These are phyloP conservation scores for Monoraphidium neglectum DNA, from an alignment of 139 green algal genomes.

Conservation along the genomic window DNA sequence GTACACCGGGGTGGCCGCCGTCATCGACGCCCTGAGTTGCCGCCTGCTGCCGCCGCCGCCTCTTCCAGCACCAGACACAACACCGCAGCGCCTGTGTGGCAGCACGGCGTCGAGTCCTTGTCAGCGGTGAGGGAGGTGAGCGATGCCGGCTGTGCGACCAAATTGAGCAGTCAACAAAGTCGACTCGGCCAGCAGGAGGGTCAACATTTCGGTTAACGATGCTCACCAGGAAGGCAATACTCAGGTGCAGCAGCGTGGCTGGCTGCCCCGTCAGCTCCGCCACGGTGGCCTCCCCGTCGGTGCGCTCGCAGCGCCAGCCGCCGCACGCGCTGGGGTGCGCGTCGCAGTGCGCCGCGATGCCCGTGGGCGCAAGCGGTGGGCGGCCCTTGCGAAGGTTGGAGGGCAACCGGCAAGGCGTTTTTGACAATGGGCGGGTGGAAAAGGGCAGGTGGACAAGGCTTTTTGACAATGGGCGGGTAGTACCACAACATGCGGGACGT, in stretches of 20 bases:
- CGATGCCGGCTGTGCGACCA: too few relatives aligned
- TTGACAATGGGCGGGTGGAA: neutral
- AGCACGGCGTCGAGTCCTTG: too few relatives aligned
- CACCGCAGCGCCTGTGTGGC: too few relatives aligned
- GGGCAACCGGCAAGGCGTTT: neutral
- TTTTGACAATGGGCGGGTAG: neutral
- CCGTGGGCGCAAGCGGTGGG: neutral
- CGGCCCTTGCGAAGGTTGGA: neutral
- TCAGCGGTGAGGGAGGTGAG: too few relatives aligned
- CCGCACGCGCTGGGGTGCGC: neutral
- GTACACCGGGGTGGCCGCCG: too few relatives aligned
- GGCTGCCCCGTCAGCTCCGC: slow-evolving; percentile 9
- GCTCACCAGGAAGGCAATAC: slow-evolving; percentile 11
- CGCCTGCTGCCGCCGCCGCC: too few relatives aligned
- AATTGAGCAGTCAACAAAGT: too few relatives aligned
- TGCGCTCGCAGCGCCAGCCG: neutral
- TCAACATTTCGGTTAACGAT: neutral
- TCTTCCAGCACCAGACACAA: too few relatives aligned
- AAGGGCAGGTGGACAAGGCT: neutral
- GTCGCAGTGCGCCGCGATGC: neutral
- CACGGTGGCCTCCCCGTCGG: slow-evolving; percentile 17
- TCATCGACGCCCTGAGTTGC: too few relatives aligned
- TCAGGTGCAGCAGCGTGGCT: neutral
- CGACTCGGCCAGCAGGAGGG: too few relatives aligned
- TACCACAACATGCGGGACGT: neutral